Evolutionary conservation across 768 basidiomycete genomes (phyloP), one percentile per base, ranked within the genome.

Genomic region (Boletus rufocinnamomeus): DNA sequence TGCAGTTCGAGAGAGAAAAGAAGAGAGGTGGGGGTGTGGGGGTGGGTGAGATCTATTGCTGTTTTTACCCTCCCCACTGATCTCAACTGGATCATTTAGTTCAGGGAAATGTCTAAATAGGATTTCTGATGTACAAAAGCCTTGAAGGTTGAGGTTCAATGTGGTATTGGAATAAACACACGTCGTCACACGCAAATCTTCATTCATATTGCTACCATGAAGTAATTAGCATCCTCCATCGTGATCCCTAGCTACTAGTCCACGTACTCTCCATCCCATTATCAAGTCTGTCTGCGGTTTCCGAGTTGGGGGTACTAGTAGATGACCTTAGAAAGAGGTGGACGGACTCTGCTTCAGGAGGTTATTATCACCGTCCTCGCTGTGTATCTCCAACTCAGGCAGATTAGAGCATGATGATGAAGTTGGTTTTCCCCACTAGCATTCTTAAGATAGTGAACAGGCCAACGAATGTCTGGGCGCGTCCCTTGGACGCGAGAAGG

Each of bases 381-480:
- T n/a, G n/a, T n/a, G n/a, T n/a, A n/a, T n/a, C n/a, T n/a, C n/a
- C n/a, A n/a, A n/a, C n/a, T n/a, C n/a, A n/a, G n/a, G n/a, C n/a
- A n/a, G n/a, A n/a, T n/a, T n/a, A n/a, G n/a, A n/a, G n/a, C n/a
- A n/a, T n/a, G n/a, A n/a, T n/a, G n/a, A n/a, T n/a, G n/a, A n/a
- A n/a, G n/a, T n/a, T n/a, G n/a, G n/a, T n/a, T n/a, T n/a, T n/a
- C n/a, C n/a, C n/a, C n/a, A n/a, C n/a, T n/a, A n/a, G n/a, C n/a
- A n/a, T n/a, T n/a, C n/a, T n/a, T n/a, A n/a, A n/a, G n/a, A n/a
- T n/a, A 17, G 28, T 50, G 57, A 73, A 73, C 37, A 88, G 73
- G 2, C 88, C 89, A 19, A 87, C 66, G 60, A 91, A 86, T 6
- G 88, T 90, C 63, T 91, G 89, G 4, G 76, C 69, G 37, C 89